Evolutionary conservation across 2,329 filamentous ascomycete genomes (phyloP), one percentile per base, ranked within the genome.

Genomic region (Penicillium sp.): DNA sequence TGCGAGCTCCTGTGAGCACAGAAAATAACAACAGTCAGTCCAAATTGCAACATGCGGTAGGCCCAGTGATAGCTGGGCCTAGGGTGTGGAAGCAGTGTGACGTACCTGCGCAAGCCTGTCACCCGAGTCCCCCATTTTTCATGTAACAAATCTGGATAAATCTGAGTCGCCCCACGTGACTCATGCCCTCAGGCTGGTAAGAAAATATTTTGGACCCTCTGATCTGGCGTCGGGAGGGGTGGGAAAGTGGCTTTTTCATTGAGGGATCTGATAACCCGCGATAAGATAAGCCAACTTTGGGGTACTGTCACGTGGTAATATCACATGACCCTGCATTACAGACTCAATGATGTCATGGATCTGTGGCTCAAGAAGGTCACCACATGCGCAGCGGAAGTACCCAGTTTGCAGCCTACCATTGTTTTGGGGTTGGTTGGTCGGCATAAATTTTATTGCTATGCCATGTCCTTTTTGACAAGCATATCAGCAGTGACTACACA

Each of bases 1-100:
- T 86, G 92, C 68, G 22, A 77, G 62, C 41, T 72, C 71, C 74
- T 76, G 44, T 21, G 38, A 14, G 11, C 21, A 27, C 24, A 11
- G 3, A n/a, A 27, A 27, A 24, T 4, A 27, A 14, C 11, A 24
- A 14, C 8, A 14, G 42, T 53, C 4, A 50, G 46, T 21, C 8
- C 14, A 18, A 2, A 27, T 5, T 29, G 10, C 14, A 8, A 13
- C 7, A 42, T n/a, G 18, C 8, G 29, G 16, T 7, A 10, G 16
- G 10, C 22, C 31, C 6, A 27, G 10, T n/a, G 41, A n/a, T 34
- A 36, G 44, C 13, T 21, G 18, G 24, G 50, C 22, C 4, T 42
- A 27, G 5, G 31, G 24, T 18, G 39, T 18, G 16, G 31, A 38
- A 24, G 32, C 8, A 16, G 29, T 11, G 13, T 8, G 10, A 34